Conservation (phyloP, 2,329 filamentous ascomycete genomes). For the Fusarium transvaalense region DNA sequence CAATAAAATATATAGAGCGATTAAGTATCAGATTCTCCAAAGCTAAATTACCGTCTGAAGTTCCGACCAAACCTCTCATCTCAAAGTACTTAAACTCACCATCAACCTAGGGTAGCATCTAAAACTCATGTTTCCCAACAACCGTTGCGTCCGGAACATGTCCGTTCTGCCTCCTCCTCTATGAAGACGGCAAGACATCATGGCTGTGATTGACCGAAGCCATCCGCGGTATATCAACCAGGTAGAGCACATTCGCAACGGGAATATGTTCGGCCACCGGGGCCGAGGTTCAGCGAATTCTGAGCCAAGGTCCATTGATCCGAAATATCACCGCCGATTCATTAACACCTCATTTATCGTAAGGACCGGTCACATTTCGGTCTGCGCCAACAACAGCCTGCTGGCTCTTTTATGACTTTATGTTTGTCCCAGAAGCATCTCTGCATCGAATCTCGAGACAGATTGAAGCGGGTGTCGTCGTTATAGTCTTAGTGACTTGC, state of each 20-base stretch:
- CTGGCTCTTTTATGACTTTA: not conserved
- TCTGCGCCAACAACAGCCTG: not conserved
- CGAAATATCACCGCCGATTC: conserved; percentile 33
- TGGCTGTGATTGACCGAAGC: conserved; percentile 20
- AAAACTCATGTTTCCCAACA: not conserved
- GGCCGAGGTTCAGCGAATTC: conserved; percentile 43
- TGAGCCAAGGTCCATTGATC: conserved; percentile 44
- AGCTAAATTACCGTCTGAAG: not conserved
- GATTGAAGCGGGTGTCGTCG: not conserved
- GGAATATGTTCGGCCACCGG: conserved; percentile 33
- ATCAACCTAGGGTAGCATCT: conserved; percentile 9
- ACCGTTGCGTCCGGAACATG: conserved; percentile 27
- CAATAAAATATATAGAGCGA: not conserved
- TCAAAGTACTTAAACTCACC: not conserved
- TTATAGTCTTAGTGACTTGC: conserved; percentile 2
- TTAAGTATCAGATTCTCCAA: not conserved
- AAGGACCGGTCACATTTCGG: conserved; percentile 19
- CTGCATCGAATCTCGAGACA: conserved; percentile 8
- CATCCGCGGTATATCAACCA: not conserved
- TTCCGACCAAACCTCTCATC: not conserved
- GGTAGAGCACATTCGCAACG: not conserved
- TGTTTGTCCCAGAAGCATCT: not conserved
- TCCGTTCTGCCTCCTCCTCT: conserved; percentile 18
- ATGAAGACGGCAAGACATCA: not conserved
- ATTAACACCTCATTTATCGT: not conserved